Base-by-base conservation (phyloP, 2,329 filamentous ascomycete species). In the Penicillium sp. region DNA sequence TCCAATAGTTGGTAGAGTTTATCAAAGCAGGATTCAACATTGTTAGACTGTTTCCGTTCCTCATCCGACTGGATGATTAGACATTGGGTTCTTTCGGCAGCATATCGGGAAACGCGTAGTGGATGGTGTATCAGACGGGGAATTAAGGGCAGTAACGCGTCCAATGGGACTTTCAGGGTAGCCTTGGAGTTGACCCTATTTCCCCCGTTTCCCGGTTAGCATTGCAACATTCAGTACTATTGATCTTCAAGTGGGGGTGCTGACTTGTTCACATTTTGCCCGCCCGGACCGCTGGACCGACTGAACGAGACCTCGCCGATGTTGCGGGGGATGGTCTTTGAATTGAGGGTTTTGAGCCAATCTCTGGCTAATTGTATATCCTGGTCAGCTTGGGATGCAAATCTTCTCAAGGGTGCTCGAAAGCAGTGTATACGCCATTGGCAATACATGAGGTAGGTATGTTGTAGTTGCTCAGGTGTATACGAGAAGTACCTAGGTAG, bases 201-300 rank as follows among this genome's bases (percentile, higher is more conserved):
- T 11, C 31, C 29, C 29, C 31, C 18, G 13, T 43, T 10, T 49
- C 53, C 55, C 22, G 20, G 31, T 57, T 43, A 56, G 52, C 51
- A 46, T 34, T 54, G 50, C 37, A 48, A n/a, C 10, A 44, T 47
- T 46, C 31, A 24, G 20, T 13, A 45, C 31, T 47, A 53, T 56
- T 50, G 51, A 47, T 26, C 18, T 54, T 58, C 49, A 51, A 59
- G 51, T 56, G 61, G 55, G 35, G 49, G 29, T 45, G 67, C 77
- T 61, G 72, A 87, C 85, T 88, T 88, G 73, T 88, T 88, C 55
- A 88, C 85, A 74, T 88, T 87, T 70, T 88, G 85, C 11, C 85
- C 85, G 49, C 85, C 85, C 18, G 85, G 85, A 4, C 85, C 85
- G 50, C 84, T 85, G 3, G 85, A 86, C 56, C 85, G 78, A 67